A percentile compares a stretch with the other conserved stretches of the same genome.
phyloP scores from a whole-genome alignment of 2,329 filamentous ascomycete genomes.

The Calonectria pauciramosa region DNA sequence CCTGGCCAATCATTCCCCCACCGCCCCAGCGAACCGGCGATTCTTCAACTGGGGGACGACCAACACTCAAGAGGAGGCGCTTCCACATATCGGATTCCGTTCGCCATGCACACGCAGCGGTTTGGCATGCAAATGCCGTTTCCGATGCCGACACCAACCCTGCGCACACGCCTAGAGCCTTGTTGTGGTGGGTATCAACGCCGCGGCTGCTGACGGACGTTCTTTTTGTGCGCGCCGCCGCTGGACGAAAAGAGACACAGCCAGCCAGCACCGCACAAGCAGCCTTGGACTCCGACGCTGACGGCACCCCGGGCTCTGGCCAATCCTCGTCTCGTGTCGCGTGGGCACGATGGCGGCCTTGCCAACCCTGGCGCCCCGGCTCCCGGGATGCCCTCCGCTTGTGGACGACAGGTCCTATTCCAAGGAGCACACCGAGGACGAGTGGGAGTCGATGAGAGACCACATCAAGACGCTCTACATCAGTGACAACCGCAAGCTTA shows the following conservation, averaged over 20 bases:
- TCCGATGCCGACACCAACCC: constrained; percentile 30
- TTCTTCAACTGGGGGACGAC: constrained; percentile 37
- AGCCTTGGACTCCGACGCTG: background rate
- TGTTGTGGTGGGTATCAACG: constrained; percentile 30
- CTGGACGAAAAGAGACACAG: background rate
- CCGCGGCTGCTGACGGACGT: constrained; percentile 25
- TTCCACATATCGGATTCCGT: constrained; percentile 40
- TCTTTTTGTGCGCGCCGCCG: constrained; percentile 2
- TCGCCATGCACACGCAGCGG: constrained; percentile 45
- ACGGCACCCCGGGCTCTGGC: constrained; percentile 1
- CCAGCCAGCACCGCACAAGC: background rate
- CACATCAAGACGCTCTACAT: constrained; percentile 53
- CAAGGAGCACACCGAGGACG: constrained; percentile 53
- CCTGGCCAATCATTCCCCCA: constrained; percentile 38
- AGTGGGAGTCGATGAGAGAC: constrained; percentile 51
- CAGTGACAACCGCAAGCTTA: constrained; percentile 52
- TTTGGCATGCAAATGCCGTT: constrained; percentile 42
- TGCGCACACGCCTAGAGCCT: constrained; percentile 33
- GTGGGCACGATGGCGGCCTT: constrained; percentile 43
- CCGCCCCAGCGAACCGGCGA: constrained; percentile 15
- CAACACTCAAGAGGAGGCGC: constrained; percentile 30
- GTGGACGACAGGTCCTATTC: constrained; percentile 44
- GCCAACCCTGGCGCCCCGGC: constrained; percentile 51
- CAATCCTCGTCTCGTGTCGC: constrained; percentile 4
- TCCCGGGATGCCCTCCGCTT: constrained; percentile 45